phyloP scores from a whole-genome alignment of 176 grass and related monocot species.

The Rhynchospora tenuis region DNA sequence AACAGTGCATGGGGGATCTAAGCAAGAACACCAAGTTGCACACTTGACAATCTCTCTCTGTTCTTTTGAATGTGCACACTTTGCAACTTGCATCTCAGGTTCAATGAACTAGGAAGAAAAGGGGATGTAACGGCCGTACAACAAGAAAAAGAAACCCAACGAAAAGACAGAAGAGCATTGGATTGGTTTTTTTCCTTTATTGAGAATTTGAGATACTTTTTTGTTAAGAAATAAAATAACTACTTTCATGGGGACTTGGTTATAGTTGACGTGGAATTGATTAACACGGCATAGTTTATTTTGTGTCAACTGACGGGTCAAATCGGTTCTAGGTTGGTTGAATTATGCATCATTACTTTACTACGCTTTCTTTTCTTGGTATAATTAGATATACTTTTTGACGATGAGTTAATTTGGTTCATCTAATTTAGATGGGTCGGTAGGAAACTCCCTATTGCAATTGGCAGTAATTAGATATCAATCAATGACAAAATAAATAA shows the following conservation, averaged over 20 bases:
- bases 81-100: constrained; percentile 16
- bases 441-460: background rate
- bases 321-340: background rate
- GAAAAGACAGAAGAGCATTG: background rate
- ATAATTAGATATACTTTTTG: background rate
- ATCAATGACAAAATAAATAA: no score
- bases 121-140: background rate
- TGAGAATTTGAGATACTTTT: background rate
- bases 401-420: background rate
- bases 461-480: no score
- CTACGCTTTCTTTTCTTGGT: background rate
- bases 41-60: background rate
- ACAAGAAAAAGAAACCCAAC: no score
- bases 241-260: background rate
- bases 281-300: no score
- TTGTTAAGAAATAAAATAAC: background rate
- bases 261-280: no score
- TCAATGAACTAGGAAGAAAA: constrained; percentile 5
- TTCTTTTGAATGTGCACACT: background rate
- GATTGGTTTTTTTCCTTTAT: background rate
- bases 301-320: background rate
- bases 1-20: background rate
- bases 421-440: background rate
- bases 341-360: no score
- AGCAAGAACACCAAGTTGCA: background rate